A percentile compares a stretch with the other conserved stretches of the same genome.
phyloP scores from a whole-genome alignment of 345 rosid genomes.

The Bretschneidera sinensis region DNA sequence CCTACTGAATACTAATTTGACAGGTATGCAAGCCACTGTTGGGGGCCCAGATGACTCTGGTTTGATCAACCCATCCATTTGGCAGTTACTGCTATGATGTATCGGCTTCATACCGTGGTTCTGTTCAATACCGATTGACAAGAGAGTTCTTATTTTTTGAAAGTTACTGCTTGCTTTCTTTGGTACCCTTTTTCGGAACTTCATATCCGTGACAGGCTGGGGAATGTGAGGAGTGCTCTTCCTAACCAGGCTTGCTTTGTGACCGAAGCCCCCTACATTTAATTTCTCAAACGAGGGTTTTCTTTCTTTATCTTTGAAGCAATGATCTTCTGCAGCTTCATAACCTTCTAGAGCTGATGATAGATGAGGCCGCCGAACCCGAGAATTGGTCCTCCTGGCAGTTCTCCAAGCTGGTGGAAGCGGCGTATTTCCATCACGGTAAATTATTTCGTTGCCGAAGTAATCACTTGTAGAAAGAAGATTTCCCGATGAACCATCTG shows the following conservation, averaged over 20 bases:
- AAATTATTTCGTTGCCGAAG: slow-evolving; percentile 39
- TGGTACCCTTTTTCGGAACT: slow-evolving; percentile 36
- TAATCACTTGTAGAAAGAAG: slow-evolving; percentile 38
- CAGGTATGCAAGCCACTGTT: slow-evolving; percentile 96
- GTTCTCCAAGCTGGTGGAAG: slow-evolving; percentile 88
- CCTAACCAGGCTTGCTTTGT: slow-evolving; percentile 37
- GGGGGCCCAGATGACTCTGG: slow-evolving; percentile 64
- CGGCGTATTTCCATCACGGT: slow-evolving; percentile 41
- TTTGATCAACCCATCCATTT: slow-evolving; percentile 58
- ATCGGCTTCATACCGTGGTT: slow-evolving; percentile 28
- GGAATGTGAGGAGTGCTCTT: slow-evolving; percentile 40
- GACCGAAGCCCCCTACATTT: slow-evolving; percentile 29
- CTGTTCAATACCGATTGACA: slow-evolving; percentile 68
- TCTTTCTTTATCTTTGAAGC: slow-evolving; percentile 38
- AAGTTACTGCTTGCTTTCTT: slow-evolving; percentile 63
- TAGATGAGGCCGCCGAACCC: slow-evolving; percentile 67
- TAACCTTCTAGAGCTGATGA: slow-evolving; percentile 41
- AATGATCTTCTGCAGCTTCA: slow-evolving; percentile 31
- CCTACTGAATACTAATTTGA: slow-evolving; percentile 91
- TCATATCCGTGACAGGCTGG: slow-evolving; percentile 41
- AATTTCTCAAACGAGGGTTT: slow-evolving; percentile 32
- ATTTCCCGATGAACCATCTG: slow-evolving; percentile 64
- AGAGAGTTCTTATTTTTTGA: slow-evolving; percentile 84
- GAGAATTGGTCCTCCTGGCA: slow-evolving; percentile 76
- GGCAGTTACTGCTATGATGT: slow-evolving; percentile 23